Base-by-base conservation (phyloP, 2,329 filamentous ascomycete genomes). In the Pezicula carpinea region DNA sequence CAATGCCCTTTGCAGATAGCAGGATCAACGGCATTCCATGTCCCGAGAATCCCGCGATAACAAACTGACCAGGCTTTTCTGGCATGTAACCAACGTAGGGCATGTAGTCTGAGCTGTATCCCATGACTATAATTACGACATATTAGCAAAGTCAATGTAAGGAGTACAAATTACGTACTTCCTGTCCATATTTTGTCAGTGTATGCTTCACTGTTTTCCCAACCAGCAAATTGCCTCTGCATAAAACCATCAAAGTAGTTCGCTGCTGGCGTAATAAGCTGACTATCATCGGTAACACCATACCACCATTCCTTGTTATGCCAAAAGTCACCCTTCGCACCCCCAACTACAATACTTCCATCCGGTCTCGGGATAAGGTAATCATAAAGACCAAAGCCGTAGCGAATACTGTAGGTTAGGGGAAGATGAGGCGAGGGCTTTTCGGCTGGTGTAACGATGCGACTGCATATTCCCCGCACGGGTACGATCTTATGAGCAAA, bases 401-500 rank as follows among this genome's bases (percentile, higher is more conserved):
- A 80, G 15, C 35, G 82, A 51, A 85, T 78, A 18, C 42, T 45
- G 21, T 53, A 55, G 3, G 53, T 54, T 6, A 48, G 39, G 6
- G 35, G 53, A 10, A 81, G 58, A 1, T 71, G 42, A 33, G 53
- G 45, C 17, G 51, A 21, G 17, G 44, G 19, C 36, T 47, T 65
- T 0, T 56, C 31, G 44, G 59, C 58, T 6, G 35, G 50, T 21
- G 36, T 39, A n/a, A 19, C 39, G 10, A 66, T 63, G 3, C 54
- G 57, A 29, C 61, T 64, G 47, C 64, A 66, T 2, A 64, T 64
- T 1, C 73, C 74, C 6, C 74, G 66, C 14, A 73, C 79, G 0
- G 84, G 84, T 7, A 84, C 71, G 49, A 88, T 85, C 8, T 78
- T 74, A 49, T 46, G 35, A 7, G 42, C 14, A 34, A 53, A 57